Percentiles rank a stretch among this genome's conserved stretches.
Conservation (phyloP, 108 stramenopile genomes). For the Nitzschia palea region DNA sequence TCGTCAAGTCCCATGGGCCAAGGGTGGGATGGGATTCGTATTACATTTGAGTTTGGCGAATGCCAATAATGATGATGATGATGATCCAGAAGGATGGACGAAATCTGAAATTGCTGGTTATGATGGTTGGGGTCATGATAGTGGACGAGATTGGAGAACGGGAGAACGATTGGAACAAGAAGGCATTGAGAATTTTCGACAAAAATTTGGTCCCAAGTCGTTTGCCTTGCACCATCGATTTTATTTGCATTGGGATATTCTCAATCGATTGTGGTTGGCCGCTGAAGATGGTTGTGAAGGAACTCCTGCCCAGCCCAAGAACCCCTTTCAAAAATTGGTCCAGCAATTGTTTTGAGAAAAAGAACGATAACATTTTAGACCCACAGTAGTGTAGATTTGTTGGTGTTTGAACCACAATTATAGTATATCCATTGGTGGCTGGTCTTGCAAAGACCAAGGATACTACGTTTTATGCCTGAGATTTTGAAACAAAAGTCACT, state of each 20-base stretch:
- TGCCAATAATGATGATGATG: slow-evolving; percentile 15
- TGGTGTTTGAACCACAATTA: too few relatives aligned
- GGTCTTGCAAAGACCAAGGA: too few relatives aligned
- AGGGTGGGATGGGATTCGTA: slow-evolving; percentile 77
- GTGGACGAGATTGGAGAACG: slow-evolving; percentile 67
- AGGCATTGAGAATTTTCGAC: slow-evolving; percentile 51
- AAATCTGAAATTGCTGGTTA: slow-evolving; percentile 56
- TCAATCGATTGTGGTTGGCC: slow-evolving; percentile 61
- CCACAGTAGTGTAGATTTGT: too few relatives aligned
- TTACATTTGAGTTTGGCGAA: slow-evolving; percentile 64
- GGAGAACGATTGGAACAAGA: slow-evolving; percentile 48
- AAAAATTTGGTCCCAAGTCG: slow-evolving; percentile 59
- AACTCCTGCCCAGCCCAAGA: too few relatives aligned
- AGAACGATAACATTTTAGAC: too few relatives aligned
- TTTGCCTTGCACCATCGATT: slow-evolving; percentile 78
- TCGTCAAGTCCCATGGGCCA: slow-evolving; percentile 63
- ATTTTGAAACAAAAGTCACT: too few relatives aligned
- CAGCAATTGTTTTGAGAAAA: too few relatives aligned
- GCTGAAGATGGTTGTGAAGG: slow-evolving; percentile 89
- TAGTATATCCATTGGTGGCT: too few relatives aligned
- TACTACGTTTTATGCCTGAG: too few relatives aligned
- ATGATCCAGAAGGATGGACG: slow-evolving; percentile 79
- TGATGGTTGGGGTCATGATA: slow-evolving; percentile 84
- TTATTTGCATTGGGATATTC: slow-evolving; percentile 67
- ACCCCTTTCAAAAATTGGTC: too few relatives aligned